These are phyloP conservation scores for Eimeria tenella DNA, from an alignment of 169 alveolate genomes.

Conservation along the genomic window DNA sequence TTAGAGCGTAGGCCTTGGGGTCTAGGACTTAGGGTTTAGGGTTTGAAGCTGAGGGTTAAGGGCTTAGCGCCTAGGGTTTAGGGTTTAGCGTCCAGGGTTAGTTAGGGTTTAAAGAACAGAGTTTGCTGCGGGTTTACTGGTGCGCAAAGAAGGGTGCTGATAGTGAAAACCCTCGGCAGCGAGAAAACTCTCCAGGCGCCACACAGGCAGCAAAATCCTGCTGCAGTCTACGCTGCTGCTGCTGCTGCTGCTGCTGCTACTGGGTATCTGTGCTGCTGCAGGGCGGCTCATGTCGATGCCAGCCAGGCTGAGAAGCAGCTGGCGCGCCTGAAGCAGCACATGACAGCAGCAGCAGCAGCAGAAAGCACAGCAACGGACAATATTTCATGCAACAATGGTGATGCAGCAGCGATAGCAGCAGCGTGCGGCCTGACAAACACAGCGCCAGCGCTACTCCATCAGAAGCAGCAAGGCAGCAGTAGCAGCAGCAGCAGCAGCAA, in stretches of 20 bases:
- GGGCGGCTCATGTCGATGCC: neutral
- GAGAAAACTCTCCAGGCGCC: neutral
- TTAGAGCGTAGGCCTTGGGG: too few relatives aligned
- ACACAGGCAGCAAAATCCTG: neutral
- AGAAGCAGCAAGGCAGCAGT: neutral
- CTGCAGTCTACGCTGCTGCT: slow-evolving; percentile 12
- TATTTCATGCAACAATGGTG: too few relatives aligned
- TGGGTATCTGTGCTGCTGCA: neutral
- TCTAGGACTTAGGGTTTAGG: too few relatives aligned
- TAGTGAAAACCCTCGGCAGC: slow-evolving; percentile 25
- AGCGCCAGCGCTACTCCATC: neutral
- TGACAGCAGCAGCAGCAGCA: neutral
- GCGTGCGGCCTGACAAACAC: neutral
- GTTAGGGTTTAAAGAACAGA: too few relatives aligned
- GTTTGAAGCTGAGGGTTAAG: too few relatives aligned
- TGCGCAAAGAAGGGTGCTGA: slow-evolving; percentile 3
- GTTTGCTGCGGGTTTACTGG: neutral
- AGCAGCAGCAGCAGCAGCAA: neutral
- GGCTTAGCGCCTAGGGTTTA: too few relatives aligned
- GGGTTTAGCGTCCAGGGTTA: too few relatives aligned
- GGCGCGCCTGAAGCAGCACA: slow-evolving; percentile 13
- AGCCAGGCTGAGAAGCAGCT: slow-evolving; percentile 13
- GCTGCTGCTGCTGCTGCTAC: slow-evolving; percentile 10
- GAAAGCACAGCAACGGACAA: too few relatives aligned
- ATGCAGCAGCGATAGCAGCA: neutral